Base-by-base conservation (phyloP, 352 stramenopile genomes). In the Phytophthora citricola region DNA sequence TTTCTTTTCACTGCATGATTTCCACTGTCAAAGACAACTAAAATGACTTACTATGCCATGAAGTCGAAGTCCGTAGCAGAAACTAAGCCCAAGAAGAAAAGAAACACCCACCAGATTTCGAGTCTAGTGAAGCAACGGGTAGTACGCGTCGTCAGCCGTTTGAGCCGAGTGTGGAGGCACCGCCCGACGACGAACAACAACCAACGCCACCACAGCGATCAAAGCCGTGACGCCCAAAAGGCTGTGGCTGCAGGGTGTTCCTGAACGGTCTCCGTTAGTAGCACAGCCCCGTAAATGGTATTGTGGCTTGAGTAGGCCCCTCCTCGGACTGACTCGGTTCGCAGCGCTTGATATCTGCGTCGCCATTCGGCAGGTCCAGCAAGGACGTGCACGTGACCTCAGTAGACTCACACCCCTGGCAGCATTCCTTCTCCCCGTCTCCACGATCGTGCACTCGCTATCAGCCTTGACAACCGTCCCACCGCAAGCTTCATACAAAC, bases 401-500 rank as follows among this genome's bases (percentile, higher is more conserved):
- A 38, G 60, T 58, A 2, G 56, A 27, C 0, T 40, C 26, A 54
- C 83, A 91, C 17, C 47, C 66, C 29, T 87, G 55, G 66, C 83
- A 92, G 56, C 83, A 92, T 60, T 58, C n/a, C 41, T 66, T 56
- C 10, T 78, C 66, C 52, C 59, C 24, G 50, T 76, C 26, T 67
- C 51, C n/a, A 80, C 41, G 5, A 65, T 69, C 8, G 69, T 84
- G 17, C 63, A 61, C 3, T 53, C 63, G 5, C 54, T 54, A 12
- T 66, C 58, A 0, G 62, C 52, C 20, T 68, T 75, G 32, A 79
- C 26, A 14, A 79, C 32, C 0, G 44, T 70, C 6, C 83, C 79
- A 5, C 73, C 80, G 43, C 83, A 92, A 0, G 75, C 71, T 38
- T 87, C 74, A 45, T 78, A 88, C 32, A 81, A 53, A 12, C 79